Evolutionary conservation across 2,329 filamentous ascomycete genomes (phyloP), one percentile per base, ranked within the genome.

Genomic region (Trichophyton benhamiae): DNA sequence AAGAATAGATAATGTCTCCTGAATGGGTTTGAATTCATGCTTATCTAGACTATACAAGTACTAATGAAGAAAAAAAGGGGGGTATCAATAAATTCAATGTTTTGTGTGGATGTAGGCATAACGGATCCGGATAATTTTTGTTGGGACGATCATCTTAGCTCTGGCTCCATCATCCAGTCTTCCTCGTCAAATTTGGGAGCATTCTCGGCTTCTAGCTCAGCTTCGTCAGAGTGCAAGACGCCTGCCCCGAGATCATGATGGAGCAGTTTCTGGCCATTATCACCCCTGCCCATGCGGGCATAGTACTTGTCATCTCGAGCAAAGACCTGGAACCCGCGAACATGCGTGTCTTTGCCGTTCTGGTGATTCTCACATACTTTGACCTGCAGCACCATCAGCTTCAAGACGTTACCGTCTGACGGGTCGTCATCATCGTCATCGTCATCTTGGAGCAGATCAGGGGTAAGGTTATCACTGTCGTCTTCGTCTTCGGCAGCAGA

Each of bases 301-400:
- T 70, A 68, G 0, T 72, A 70, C 52, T 66, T 70, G 57, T 78
- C 75, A 63, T 80, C 77, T 33, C 70, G 72, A 13, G 83, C 81
- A 69, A 86, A 99, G 8, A 97, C 87, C 76, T 96, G 95, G 73
- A 99, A 82, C 1, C 91, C 92, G 15, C 94, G 83, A 25, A 99
- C 82, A 78, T 99, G 94, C n/a, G 94, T 99, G 72, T 99, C 94
- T 73, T 99, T 99, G 65, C 94, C 94, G 72, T 99, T 99, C 76
- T 99, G 94, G 73, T 99, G 94, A 71, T 99, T 99, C 76, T 97
- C 94, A 59, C 92, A 82, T 57, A 99, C 87, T 66, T 88, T 86
- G 69, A 97, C 86, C 73, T 97, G 91, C 30, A 99, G 81, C 33
- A 97, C 84, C 76, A 92, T 96, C 15, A 89, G 91, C 63, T 91